phyloP scores from a whole-genome alignment of 495 filamentous ascomycete genomes.

The Penicillium herquei region DNA sequence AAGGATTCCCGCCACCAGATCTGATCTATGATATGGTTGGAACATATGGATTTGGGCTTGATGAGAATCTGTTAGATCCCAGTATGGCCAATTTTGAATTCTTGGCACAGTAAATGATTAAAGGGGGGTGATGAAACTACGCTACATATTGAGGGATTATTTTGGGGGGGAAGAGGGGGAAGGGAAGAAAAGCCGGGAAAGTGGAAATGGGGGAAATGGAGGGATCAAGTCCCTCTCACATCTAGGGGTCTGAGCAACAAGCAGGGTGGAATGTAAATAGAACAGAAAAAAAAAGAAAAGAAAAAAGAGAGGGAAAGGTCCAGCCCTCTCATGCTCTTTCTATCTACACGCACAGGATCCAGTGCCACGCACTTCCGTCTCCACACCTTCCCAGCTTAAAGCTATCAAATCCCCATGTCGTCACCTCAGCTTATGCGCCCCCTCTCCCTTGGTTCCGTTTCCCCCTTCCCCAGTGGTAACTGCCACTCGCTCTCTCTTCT shows the following conservation, averaged over 20 bases:
- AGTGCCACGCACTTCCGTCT: constrained; percentile 18
- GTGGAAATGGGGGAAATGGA: constrained; percentile 1
- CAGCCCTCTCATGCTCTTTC: constrained; percentile 10
- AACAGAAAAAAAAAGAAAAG: not conserved
- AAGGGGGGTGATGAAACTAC: too few relatives aligned
- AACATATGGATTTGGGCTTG: constrained; percentile 48
- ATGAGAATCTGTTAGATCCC: constrained; percentile 47
- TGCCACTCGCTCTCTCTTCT: constrained; percentile 1
- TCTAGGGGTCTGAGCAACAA: constrained; percentile 2
- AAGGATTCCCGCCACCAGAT: constrained; percentile 48
- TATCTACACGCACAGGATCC: not conserved
- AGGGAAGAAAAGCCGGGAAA: not conserved
- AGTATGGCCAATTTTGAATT: constrained; percentile 49
- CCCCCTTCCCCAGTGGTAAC: constrained; percentile 16
- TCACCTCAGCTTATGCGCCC: constrained; percentile 25
- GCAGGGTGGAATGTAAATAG: constrained; percentile 14
- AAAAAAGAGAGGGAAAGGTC: not conserved
- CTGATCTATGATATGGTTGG: constrained; percentile 51
- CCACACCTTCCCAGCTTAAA: constrained; percentile 18
- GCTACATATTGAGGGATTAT: not conserved
- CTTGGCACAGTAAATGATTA: constrained; percentile 30
- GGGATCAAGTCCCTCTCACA: not conserved
- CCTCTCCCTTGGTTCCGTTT: constrained; percentile 21
- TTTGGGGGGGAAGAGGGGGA: not conserved
- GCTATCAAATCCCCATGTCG: constrained; percentile 24